Evolutionary conservation across 495 filamentous ascomycete genomes (phyloP), one percentile per base, ranked within the genome.

Genomic region (Xylaria telfairii): DNA sequence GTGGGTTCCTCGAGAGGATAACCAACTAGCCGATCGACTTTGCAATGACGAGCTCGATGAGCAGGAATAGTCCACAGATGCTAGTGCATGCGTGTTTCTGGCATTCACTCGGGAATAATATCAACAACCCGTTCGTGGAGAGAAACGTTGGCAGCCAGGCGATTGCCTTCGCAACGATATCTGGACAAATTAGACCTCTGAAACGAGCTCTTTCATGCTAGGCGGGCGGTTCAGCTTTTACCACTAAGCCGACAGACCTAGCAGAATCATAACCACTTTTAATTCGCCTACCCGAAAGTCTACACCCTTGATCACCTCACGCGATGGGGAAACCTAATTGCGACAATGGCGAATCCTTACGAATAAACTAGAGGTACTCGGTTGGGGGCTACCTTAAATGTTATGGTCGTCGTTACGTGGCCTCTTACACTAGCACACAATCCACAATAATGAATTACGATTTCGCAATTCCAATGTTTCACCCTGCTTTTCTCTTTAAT

Each of bases 1-100:
- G 0, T 75, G 71, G 62, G 66, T 79, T 39, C 76, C 74, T 39
- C 74, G 74, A 41, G 24, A 39, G 10, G 21, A 78, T 17, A 80
- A 80, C 68, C 17, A 57, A 53, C 12, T 65, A 0, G 78, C 78
- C 46, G 73, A 76, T 64, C 15, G 9, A 3, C 24, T 1, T 10
- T 79, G 78, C 65, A 73, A 75, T 46, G 53, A 72, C 0, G 66
- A 37, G 4, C 68, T 77, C 24, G 71, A 77, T 30, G 67, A 37
- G 6, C 21, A 59, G 41, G 56, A 61, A 26, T 13, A 28, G 17
- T n/a, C 2, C 5, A 47, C 19, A 47, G 42, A 47, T 47, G 1
- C 19, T 8, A n/a, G 6, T n/a, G 13, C 19, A 7, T 47, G 44
- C 6, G 19, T 21, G 17, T 1, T n/a, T 47, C 44, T 47, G 44